Conservation (phyloP, 768 basidiomycete species). For the Russula abietina region DNA sequence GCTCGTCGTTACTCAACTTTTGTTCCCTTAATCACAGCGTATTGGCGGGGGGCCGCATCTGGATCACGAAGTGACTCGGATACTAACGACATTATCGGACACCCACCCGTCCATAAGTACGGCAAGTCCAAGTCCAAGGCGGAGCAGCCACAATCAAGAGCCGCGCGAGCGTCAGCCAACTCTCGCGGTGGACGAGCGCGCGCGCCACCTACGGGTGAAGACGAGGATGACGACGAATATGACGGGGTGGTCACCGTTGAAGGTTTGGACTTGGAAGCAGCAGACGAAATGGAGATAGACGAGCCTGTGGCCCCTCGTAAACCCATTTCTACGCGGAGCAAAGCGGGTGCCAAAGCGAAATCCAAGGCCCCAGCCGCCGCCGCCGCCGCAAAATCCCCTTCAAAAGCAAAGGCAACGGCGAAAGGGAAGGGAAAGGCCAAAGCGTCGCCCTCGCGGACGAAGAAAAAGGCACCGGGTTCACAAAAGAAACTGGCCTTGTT, state of each 20-base stretch:
- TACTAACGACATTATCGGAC: constrained; percentile 26
- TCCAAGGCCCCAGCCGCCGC: neutral
- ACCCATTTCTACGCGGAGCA: neutral
- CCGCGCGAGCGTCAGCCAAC: neutral
- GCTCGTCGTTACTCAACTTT: neutral
- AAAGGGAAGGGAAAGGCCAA: neutral
- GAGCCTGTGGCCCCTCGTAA: neutral
- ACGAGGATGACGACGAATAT: neutral
- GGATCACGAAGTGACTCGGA: constrained; percentile 48
- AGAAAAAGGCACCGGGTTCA: neutral
- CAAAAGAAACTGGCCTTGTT: constrained; percentile 15
- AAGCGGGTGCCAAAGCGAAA: neutral
- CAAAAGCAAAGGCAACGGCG: constrained; percentile 11
- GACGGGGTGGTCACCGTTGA: neutral
- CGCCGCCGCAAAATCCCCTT: neutral
- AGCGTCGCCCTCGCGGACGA: neutral
- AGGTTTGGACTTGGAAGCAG: neutral
- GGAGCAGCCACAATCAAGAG: neutral
- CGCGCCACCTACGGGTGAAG: neutral
- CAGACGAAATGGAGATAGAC: constrained; percentile 1
- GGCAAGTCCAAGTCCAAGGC: constrained; percentile 2
- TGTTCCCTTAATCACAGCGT: neutral
- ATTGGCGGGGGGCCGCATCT: constrained; percentile 2
- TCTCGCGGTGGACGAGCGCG: neutral
- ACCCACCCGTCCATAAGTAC: constrained; percentile 5